Percentiles rank a stretch among this genome's conserved stretches.
phyloP scores from a whole-genome alignment of 2,329 filamentous ascomycete genomes.

The Helminthosporium solani region DNA sequence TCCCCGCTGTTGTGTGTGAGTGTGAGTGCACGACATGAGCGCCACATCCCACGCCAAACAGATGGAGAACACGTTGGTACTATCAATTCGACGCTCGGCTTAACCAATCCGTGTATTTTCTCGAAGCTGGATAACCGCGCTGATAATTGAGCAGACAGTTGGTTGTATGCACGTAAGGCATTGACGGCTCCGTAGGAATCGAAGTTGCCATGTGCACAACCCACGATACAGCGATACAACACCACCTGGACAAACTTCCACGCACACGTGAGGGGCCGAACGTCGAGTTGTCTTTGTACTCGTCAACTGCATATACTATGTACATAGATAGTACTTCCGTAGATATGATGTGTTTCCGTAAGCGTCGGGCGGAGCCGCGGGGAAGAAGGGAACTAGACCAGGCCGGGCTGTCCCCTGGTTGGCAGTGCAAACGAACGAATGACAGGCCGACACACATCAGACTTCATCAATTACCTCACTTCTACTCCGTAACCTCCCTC shows the following conservation, averaged over 20 bases:
- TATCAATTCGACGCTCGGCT: slow-evolving; percentile 26
- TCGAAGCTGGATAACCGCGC: slow-evolving; percentile 35
- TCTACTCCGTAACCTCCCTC: neutral
- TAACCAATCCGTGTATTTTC: slow-evolving; percentile 10
- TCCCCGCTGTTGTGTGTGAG: neutral
- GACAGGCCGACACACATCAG: slow-evolving; percentile 23
- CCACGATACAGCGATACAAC: too few relatives aligned
- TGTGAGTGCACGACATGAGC: neutral
- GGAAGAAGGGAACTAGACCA: slow-evolving; percentile 17
- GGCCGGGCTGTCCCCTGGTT: slow-evolving; percentile 9
- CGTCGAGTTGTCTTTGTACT: too few relatives aligned
- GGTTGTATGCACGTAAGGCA: too few relatives aligned
- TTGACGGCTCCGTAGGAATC: too few relatives aligned
- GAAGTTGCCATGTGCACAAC: too few relatives aligned
- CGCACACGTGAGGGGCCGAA: too few relatives aligned
- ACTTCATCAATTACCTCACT: slow-evolving; percentile 24
- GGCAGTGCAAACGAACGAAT: neutral
- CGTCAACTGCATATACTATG: too few relatives aligned
- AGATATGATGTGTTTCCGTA: neutral
- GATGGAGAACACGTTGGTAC: slow-evolving; percentile 33
- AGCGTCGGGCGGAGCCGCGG: slow-evolving; percentile 12
- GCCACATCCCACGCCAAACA: slow-evolving; percentile 12
- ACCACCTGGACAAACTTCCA: too few relatives aligned
- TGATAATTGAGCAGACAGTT: slow-evolving; percentile 3
- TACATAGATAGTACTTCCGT: too few relatives aligned